phyloP scores from a whole-genome alignment of 2,329 filamentous ascomycete species.

The Talaromyces sp. region DNA sequence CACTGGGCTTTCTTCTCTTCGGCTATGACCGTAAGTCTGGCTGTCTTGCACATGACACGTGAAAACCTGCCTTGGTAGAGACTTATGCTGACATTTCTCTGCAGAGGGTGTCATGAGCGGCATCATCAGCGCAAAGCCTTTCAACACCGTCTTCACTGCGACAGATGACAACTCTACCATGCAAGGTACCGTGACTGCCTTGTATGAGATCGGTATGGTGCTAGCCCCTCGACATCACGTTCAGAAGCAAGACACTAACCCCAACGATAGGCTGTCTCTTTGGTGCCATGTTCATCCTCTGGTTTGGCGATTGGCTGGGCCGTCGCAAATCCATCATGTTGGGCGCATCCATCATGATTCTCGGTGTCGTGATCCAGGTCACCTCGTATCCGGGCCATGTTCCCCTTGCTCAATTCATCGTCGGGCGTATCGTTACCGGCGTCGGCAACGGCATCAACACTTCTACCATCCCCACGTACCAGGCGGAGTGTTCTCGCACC shows the following conservation, averaged over 20 bases:
- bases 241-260: neutral
- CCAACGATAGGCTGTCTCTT: conserved; percentile 30
- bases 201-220: conserved; percentile 45
- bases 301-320: conserved; percentile 36
- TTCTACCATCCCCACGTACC: conserved; percentile 53
- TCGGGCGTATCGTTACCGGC: conserved; percentile 52
- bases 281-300: conserved; percentile 37
- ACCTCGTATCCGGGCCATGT: conserved; percentile 30
- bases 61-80: neutral
- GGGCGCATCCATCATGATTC: conserved; percentile 52
- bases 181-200: conserved; percentile 48
- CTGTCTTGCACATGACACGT: conserved; percentile 33
- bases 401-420: conserved; percentile 49
- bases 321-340: conserved; percentile 51
- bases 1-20: conserved; percentile 55
- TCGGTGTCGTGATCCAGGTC: conserved; percentile 41
- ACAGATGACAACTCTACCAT: conserved; percentile 42
- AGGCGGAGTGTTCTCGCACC: conserved; percentile 46
- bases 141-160: conserved; percentile 48
- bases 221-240: neutral
- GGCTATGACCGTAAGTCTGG: conserved; percentile 49
- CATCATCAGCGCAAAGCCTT: conserved; percentile 51
- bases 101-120: conserved; percentile 49
- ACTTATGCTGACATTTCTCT: neutral
- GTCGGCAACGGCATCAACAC: conserved; percentile 57